These are phyloP conservation scores for Allomyces arbusculus DNA, from an alignment of 192 early-diverging fungal genomes.

Conservation along the genomic window DNA sequence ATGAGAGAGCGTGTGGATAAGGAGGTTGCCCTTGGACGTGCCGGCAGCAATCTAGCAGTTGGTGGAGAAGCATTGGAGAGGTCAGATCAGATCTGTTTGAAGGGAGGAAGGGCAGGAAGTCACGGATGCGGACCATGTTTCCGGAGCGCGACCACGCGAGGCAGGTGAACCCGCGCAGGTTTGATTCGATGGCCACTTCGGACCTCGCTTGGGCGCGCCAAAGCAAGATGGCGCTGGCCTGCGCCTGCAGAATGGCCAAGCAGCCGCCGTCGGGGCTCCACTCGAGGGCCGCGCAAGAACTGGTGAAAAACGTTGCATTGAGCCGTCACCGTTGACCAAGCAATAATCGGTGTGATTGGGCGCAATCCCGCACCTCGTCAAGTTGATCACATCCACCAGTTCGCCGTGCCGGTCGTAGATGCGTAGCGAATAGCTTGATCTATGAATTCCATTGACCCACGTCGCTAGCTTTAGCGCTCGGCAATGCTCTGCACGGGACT, in stretches of 20 bases:
- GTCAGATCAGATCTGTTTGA: no score
- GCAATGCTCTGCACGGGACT: no score
- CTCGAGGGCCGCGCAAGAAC: constrained; percentile 14
- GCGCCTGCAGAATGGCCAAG: constrained; percentile 13
- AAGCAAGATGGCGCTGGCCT: constrained; percentile 6
- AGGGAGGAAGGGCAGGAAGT: no score
- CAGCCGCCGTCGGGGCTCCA: constrained; percentile 20
- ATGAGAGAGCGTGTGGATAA: constrained; percentile 8
- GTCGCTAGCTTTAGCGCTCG: no score
- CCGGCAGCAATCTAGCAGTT: constrained; percentile 15
- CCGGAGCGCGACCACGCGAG: constrained; percentile 16
- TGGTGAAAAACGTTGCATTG: not conserved
- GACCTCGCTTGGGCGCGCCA: constrained; percentile 17
- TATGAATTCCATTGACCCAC: no score
- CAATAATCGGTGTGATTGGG: no score
- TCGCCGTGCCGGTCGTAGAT: not conserved
- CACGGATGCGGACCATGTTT: constrained; percentile 21
- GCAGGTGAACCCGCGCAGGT: constrained; percentile 15
- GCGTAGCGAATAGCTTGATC: not conserved
- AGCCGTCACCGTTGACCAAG: no score
- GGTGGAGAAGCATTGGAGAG: no score
- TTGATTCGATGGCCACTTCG: constrained; percentile 10
- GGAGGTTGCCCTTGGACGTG: constrained; percentile 25
- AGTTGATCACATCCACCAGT: not conserved
- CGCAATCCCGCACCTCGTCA: not conserved